phyloP scores from a whole-genome alignment of 2,329 filamentous ascomycete species.

The Diaporthe sp. region DNA sequence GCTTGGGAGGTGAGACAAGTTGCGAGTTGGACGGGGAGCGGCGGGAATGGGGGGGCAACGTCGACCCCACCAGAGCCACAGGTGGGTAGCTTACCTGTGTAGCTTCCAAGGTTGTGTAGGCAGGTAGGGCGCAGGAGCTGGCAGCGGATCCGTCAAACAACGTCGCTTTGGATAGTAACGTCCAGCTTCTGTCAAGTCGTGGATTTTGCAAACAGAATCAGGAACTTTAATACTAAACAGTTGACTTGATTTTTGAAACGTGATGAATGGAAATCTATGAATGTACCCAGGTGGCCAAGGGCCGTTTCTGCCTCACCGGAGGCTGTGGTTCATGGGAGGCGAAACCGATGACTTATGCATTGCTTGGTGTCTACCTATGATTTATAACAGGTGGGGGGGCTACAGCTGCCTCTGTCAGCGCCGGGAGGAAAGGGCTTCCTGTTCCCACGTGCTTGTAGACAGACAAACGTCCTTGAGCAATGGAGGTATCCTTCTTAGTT shows the following conservation, averaged over 20 bases:
- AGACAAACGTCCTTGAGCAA: background rate
- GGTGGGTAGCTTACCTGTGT: slow-evolving; percentile 12
- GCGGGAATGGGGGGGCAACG: slow-evolving; percentile 19
- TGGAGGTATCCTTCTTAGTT: background rate
- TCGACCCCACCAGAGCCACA: slow-evolving; percentile 35
- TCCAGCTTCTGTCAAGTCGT: background rate
- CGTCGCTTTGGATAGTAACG: no score
- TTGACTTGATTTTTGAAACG: background rate
- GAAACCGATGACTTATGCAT: slow-evolving; percentile 9
- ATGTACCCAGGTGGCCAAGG: background rate
- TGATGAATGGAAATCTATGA: background rate
- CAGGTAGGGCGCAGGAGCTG: background rate
- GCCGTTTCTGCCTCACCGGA: background rate
- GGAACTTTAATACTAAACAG: background rate
- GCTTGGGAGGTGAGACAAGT: slow-evolving; percentile 21
- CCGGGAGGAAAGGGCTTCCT: background rate
- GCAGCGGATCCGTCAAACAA: background rate
- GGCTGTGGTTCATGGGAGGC: background rate
- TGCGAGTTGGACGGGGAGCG: slow-evolving; percentile 15
- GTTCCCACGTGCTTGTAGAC: background rate
- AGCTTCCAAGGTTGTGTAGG: background rate
- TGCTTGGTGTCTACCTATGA: slow-evolving; percentile 8
- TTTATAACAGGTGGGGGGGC: slow-evolving; percentile 10
- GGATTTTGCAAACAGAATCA: background rate
- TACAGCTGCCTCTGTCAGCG: background rate